Evolutionary conservation across 1,284 basidiomycete species (phyloP), one percentile per base, ranked within the genome.

Genomic region (Ceratobasidium sp.): DNA sequence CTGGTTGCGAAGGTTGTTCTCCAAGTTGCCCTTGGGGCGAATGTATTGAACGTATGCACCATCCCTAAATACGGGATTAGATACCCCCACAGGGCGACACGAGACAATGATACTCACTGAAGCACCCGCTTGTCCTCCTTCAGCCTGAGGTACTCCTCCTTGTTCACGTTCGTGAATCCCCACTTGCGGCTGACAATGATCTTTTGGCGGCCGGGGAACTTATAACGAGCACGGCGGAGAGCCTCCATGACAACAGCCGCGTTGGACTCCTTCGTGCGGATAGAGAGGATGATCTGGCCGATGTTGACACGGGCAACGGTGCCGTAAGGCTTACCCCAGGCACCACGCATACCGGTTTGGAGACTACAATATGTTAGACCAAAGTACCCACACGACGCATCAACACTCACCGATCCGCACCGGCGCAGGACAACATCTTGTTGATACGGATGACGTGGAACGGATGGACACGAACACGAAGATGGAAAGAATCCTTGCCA

Each of bases 381-480:
- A 39, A 68, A 46, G 43, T 54, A 27, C 69, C 9, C 9, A 29
- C 24, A 39, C 34, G 34, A 56, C 22, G 16, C 22, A 27, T 16
- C 14, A 4, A 34, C 13, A 83, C 88, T 48, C 74, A 90, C 91
- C 92, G 88, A 96, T 98, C 97, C 81, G 97, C 96, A 83, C 97
- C 97, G 80, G 97, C 97, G 84, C 97, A 98, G 77, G 93, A 95
- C 88, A 98, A 94, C 94, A 98, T 98, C 92, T 99, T 99, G 94
- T 99, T 98, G 92, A 98, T 98, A 80, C 97, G 94, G 85, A 99
- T 86, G 80, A 98, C 95, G 84, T 98, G 97, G 95, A 93, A 98
- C 76, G 97, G 97, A 87, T 99, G 97, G 75, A 95, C 95, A 78
- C 96, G 93, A 79, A 99, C 95, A 81, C 97, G 91, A 83, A 98